Conservation (phyloP, 352 stramenopile species). For the Phytophthora megakarya region DNA sequence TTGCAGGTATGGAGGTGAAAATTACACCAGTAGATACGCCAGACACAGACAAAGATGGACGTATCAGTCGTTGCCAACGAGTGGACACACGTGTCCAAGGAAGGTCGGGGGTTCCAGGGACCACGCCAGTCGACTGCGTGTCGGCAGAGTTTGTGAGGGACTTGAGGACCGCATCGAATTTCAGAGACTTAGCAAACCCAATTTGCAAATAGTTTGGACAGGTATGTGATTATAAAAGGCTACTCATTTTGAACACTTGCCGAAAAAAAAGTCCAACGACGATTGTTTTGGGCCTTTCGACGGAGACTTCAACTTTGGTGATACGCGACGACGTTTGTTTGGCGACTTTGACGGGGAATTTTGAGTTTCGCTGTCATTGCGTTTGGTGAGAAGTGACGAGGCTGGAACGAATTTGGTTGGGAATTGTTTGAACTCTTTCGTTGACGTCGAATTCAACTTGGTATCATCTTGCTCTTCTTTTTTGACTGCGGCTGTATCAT, state of each 20-base stretch:
- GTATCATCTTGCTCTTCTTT: slow-evolving; percentile 20
- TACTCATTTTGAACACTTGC: slow-evolving; percentile 42
- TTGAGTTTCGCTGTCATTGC: slow-evolving; percentile 6
- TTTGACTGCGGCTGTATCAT: slow-evolving; percentile 9
- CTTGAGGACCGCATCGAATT: slow-evolving; percentile 21
- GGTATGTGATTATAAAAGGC: background rate
- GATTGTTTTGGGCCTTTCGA: slow-evolving; percentile 43
- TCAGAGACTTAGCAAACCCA: background rate
- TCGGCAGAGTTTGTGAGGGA: slow-evolving; percentile 26
- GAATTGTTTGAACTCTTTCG: slow-evolving; percentile 29
- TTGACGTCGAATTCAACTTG: slow-evolving; percentile 5
- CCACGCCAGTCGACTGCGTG: slow-evolving; percentile 11
- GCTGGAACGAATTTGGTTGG: slow-evolving; percentile 45
- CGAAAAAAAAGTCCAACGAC: slow-evolving; percentile 56
- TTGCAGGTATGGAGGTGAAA: slow-evolving; percentile 5
- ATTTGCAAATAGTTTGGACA: background rate
- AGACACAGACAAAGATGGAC: slow-evolving; percentile 15
- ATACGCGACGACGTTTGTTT: slow-evolving; percentile 31
- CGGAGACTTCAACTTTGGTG: slow-evolving; percentile 11
- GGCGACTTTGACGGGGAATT: slow-evolving; percentile 2
- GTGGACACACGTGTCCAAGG: background rate
- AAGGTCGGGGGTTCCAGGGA: slow-evolving; percentile 9
- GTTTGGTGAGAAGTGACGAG: slow-evolving; percentile 56
- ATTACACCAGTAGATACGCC: slow-evolving; percentile 8
- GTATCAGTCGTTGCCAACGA: background rate